phyloP scores from a whole-genome alignment of 2,329 filamentous ascomycete genomes.

The Camillea tinctor region DNA sequence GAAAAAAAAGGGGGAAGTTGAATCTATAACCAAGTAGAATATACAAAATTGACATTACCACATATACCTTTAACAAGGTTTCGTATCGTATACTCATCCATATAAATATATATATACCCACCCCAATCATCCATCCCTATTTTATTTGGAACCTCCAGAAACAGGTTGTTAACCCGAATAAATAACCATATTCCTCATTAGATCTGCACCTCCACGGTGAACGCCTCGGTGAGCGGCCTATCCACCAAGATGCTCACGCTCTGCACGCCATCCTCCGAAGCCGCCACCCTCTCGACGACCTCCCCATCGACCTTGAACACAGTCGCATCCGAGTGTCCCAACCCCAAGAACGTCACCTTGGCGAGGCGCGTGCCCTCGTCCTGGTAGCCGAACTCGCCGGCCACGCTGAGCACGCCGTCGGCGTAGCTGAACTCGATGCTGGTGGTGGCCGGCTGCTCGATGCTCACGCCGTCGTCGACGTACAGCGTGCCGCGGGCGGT shows the following conservation, averaged over 20 bases:
- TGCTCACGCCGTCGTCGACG: conserved; percentile 71
- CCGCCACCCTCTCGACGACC: conserved; percentile 7
- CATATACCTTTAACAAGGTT: too few species aligned
- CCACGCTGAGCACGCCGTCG: conserved; percentile 47
- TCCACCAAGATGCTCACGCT: conserved; percentile 22
- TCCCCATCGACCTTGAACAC: conserved; percentile 3
- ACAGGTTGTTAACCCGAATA: too few species aligned
- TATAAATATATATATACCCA: too few species aligned
- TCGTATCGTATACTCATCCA: too few species aligned
- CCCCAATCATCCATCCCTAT: too few species aligned
- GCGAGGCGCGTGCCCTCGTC: conserved; percentile 38
- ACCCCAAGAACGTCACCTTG: conserved; percentile 51
- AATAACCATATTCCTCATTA: not conserved
- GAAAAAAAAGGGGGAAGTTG: too few species aligned
- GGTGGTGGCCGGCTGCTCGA: conserved; percentile 57
- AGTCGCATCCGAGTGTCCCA: conserved; percentile 2
- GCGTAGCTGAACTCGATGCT: conserved; percentile 61
- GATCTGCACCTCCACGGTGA: conserved; percentile 28
- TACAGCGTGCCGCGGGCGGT: conserved; percentile 68
- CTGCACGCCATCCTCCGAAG: conserved; percentile 9
- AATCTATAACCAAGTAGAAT: too few species aligned
- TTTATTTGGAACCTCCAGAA: too few species aligned
- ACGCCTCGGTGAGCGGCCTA: conserved; percentile 21
- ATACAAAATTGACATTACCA: too few species aligned
- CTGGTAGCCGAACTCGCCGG: conserved; percentile 54